phyloP scores from a whole-genome alignment of 208 protist species.

The Trypanosoma boissoni region DNA sequence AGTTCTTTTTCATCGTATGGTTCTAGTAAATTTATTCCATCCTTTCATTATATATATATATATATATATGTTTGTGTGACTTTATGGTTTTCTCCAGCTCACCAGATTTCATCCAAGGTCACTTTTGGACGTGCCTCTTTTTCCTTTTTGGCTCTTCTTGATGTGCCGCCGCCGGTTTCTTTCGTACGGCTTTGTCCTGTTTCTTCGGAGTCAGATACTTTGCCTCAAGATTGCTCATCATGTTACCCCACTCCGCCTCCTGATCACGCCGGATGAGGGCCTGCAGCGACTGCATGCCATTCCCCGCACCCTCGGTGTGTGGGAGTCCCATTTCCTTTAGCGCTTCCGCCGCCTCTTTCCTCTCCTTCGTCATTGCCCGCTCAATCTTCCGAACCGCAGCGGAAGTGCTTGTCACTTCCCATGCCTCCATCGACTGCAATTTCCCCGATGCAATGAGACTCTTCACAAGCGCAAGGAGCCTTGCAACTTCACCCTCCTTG shows the following conservation, averaged over 20 bases:
- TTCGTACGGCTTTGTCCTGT: not conserved
- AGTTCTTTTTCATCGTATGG: not conserved
- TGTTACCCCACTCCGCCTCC: conserved; percentile 45
- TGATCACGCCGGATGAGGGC: conserved; percentile 65
- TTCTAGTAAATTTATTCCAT: not conserved
- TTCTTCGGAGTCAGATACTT: conserved; percentile 50
- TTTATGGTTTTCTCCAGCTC: not conserved
- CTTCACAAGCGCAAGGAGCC: conserved; percentile 41
- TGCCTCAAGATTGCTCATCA: conserved; percentile 58
- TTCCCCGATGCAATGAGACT: conserved; percentile 31
- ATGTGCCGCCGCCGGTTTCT: conserved; percentile 16
- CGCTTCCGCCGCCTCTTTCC: conserved; percentile 55
- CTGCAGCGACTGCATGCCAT: conserved; percentile 46
- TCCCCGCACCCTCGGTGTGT: not conserved
- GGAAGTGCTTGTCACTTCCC: conserved; percentile 36
- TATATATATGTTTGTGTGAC: not conserved
- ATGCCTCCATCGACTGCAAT: conserved; percentile 32
- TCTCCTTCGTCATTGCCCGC: conserved; percentile 45
- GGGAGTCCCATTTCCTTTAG: conserved; percentile 51
- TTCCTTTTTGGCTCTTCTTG: conserved; percentile 1
- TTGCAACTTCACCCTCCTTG: conserved; percentile 43
- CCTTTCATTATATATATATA: not conserved
- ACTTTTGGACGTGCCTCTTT: conserved; percentile 13
- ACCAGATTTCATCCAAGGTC: conserved; percentile 6
- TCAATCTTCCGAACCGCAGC: conserved; percentile 39